Evolutionary conservation across 78 protist species (phyloP).

Genomic region (Polysphondylium violaceum): DNA sequence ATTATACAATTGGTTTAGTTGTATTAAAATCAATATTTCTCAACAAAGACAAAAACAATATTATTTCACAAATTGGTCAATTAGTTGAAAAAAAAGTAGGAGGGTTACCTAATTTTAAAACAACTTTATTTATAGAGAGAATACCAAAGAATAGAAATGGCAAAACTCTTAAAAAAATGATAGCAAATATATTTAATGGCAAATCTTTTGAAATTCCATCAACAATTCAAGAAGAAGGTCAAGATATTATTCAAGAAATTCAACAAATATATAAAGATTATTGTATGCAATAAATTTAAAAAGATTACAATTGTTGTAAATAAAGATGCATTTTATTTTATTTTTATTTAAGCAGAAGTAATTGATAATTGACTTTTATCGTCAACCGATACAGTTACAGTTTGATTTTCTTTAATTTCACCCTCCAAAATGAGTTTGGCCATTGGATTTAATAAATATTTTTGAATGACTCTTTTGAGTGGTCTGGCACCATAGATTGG

Average conservation of each 20-base stretch:
- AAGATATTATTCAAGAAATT: no score
- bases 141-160: conserved; percentile 2
- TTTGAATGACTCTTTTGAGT: conserved; percentile 91
- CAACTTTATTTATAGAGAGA: neutral
- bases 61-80: neutral
- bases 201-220: neutral
- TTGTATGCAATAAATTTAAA: no score
- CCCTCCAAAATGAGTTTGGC: conserved; percentile 72
- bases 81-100: no score
- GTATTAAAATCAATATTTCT: neutral
- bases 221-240: conserved; percentile 1
- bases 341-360: conserved; percentile 5
- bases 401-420: conserved; percentile 44
- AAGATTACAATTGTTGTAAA: no score
- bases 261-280: no score
- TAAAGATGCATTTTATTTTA: no score
- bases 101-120: neutral
- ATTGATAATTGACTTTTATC: conserved; percentile 11
- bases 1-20: neutral
- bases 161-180: neutral
- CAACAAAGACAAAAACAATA: neutral
- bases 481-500: conserved; percentile 98
- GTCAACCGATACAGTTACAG: conserved; percentile 9
- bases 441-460: conserved; percentile 89
- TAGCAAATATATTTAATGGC: neutral